Conservation (phyloP, 441 rosid species). For the Croton laevigatus region DNA sequence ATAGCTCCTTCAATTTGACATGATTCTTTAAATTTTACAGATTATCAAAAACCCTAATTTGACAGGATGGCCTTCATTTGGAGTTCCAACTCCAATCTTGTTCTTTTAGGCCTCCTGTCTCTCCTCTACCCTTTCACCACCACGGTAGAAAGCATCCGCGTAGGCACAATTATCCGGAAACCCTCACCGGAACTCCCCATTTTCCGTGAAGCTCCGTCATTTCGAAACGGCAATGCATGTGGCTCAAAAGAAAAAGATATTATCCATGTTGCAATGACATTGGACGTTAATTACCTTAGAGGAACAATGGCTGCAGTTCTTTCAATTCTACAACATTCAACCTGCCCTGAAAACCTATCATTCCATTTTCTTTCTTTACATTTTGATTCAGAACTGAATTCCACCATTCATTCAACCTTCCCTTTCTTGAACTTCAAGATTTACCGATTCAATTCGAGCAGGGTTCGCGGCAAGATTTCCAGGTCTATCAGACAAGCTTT, state of each 20-base stretch:
- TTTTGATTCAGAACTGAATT: conserved; percentile 40
- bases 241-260: conserved; percentile 22
- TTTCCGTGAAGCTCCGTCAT: conserved; percentile 66
- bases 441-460: conserved; percentile 23
- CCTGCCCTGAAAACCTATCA: conserved; percentile 65
- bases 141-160: conserved; percentile 27
- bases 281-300: conserved; percentile 69
- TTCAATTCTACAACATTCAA: conserved; percentile 62
- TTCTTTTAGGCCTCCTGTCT: conserved; percentile 65
- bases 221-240: conserved; percentile 52
- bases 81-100: conserved; percentile 33
- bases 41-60: conserved; percentile 14
- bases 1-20: background rate
- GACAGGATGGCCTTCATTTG: conserved; percentile 63
- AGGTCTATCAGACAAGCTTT: conserved; percentile 33
- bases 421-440: conserved; percentile 57
- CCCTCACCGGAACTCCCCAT: conserved; percentile 38
- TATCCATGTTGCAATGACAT: conserved; percentile 72
- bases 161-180: conserved; percentile 32
- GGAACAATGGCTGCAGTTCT: conserved; percentile 86
- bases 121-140: conserved; percentile 36
- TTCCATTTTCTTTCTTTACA: conserved; percentile 66
- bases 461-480: conserved; percentile 30
- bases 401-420: conserved; percentile 56
- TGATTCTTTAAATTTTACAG: conserved; percentile 9